Evolutionary conservation across 176 grass and related monocot species (phyloP).

Genomic region (Themeda triandra): DNA sequence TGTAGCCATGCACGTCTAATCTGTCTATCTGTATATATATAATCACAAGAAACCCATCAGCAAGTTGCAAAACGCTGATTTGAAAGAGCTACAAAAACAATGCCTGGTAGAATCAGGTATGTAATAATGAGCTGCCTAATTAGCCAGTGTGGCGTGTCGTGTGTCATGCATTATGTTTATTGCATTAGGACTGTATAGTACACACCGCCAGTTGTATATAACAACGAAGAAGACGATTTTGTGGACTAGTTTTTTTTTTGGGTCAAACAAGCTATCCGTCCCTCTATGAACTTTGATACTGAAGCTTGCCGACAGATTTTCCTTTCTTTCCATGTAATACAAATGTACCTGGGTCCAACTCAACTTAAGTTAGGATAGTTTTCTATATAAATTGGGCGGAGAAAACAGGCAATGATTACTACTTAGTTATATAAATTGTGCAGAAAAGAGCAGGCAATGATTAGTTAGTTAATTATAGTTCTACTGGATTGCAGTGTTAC

Average conservation of each 20-base stretch:
- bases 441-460: background rate
- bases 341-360: background rate
- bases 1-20: background rate
- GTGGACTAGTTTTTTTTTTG: background rate
- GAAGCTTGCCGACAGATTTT: conserved; percentile 8
- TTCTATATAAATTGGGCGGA: background rate
- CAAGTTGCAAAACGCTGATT: conserved; percentile 1
- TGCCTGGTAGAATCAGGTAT: background rate
- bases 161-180: background rate
- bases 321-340: background rate
- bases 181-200: background rate
- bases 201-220: background rate
- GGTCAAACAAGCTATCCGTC: background rate
- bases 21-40: background rate
- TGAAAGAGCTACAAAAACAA: background rate
- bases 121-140: background rate
- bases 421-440: background rate
- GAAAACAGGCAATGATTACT: background rate
- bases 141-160: background rate
- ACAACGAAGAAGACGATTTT: background rate
- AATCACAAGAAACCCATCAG: background rate
- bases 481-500: background rate
- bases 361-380: background rate
- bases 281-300: background rate
- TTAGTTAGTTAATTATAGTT: background rate